phyloP scores from a whole-genome alignment of 345 rosid genomes.

The Sapria himalayana region DNA sequence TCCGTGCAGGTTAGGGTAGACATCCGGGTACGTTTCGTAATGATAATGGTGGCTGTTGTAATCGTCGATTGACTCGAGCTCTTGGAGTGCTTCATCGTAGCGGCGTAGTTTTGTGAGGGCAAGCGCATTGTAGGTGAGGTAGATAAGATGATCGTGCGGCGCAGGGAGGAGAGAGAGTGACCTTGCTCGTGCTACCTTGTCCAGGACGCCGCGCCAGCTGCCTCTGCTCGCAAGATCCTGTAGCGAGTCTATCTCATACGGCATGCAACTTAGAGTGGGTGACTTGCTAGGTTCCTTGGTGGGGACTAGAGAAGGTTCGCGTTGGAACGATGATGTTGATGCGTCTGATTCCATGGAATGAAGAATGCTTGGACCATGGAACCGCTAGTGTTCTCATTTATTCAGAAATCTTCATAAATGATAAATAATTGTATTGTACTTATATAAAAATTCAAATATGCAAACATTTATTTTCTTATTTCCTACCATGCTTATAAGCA shows the following conservation, averaged over 20 bases:
- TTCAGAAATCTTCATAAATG: too few species aligned
- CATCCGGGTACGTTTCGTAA: conserved; percentile 56
- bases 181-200: conserved; percentile 42
- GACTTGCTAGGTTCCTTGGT: conserved; percentile 26
- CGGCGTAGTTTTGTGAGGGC: conserved; percentile 76
- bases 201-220: conserved; percentile 71
- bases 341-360: too few species aligned
- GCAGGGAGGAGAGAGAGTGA: conserved; percentile 36
- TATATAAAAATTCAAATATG: too few species aligned
- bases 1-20: conserved; percentile 46
- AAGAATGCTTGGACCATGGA: too few species aligned
- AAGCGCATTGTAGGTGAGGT: conserved; percentile 56
- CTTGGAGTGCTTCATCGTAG: conserved; percentile 47
- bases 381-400: too few species aligned
- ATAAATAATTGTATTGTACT: too few species aligned
- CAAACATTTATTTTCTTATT: too few species aligned
- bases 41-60: conserved; percentile 43
- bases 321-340: too few species aligned
- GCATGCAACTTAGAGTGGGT: conserved; percentile 47
- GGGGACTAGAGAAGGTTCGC: conserved; percentile 10
- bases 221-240: conserved; percentile 76
- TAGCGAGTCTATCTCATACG: conserved; percentile 58
- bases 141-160: conserved; percentile 78
- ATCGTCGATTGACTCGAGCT: conserved; percentile 70
- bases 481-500: too few species aligned